Evolutionary conservation across 495 filamentous ascomycete genomes (phyloP).

Genomic region (Cercophora sp.): DNA sequence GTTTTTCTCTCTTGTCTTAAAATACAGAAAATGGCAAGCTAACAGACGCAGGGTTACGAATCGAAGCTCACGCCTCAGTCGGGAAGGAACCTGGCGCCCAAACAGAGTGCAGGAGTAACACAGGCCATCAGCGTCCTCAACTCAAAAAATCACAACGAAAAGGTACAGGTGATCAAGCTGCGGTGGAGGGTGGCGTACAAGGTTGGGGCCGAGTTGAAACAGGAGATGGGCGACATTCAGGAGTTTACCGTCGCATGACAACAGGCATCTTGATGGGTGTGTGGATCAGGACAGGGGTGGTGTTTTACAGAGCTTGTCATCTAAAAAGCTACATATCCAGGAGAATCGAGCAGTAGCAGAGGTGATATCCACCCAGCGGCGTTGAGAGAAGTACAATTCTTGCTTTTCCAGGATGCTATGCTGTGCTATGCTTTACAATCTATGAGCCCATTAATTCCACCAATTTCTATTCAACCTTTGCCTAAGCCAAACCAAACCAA

Average conservation of each 20-base stretch:
- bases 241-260: slow-evolving; percentile 64
- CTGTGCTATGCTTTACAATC: too few relatives aligned
- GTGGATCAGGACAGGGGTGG: neutral
- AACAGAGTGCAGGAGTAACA: slow-evolving; percentile 71
- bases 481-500: too few relatives aligned
- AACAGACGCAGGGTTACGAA: slow-evolving; percentile 70
- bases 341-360: neutral
- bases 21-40: neutral
- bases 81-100: slow-evolving; percentile 66
- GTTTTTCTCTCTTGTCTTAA: too few relatives aligned
- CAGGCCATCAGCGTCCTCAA: slow-evolving; percentile 73
- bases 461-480: too few relatives aligned
- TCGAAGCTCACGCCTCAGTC: slow-evolving; percentile 81
- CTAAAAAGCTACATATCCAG: too few relatives aligned
- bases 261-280: neutral
- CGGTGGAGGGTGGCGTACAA: slow-evolving; percentile 83
- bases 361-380: too few relatives aligned
- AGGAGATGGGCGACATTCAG: slow-evolving; percentile 87
- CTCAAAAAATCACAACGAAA: slow-evolving; percentile 59
- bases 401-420: too few relatives aligned
- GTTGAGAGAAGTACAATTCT: too few relatives aligned
- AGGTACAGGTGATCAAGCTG: slow-evolving; percentile 76
- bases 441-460: too few relatives aligned
- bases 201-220: slow-evolving; percentile 55
- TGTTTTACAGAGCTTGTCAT: too few relatives aligned